Base-by-base conservation (phyloP, 495 filamentous ascomycete genomes). In the Umbilicaria muhlenbergii region DNA sequence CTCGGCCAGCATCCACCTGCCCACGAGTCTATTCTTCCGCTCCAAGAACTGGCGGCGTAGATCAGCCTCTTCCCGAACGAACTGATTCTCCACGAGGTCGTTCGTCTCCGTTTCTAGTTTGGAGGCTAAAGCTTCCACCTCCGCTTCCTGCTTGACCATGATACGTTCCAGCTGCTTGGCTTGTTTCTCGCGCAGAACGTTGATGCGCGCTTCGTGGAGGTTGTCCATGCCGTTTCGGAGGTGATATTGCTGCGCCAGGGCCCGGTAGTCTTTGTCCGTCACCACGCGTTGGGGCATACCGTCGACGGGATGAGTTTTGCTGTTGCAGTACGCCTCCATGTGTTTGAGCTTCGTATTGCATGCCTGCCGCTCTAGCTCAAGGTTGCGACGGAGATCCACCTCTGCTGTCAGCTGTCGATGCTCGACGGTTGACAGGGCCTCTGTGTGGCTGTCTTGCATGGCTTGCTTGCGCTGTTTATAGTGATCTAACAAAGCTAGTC, bases 121-220 rank as follows among this genome's bases (percentile, higher is more conserved):
- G 44, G 67, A 67, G n/a, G 68, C 66, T 36, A 84, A 46, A 11
- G 59, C 58, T 3, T 71, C 61, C 24, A 81, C 59, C 58, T 91
- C 82, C 18, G 59, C 59, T 40, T 74, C 71, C 60, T 87, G 81
- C 19, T 78, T 70, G 28, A 67, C 67, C 3, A 74, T 62, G 5
- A 85, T 65, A 46, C 79, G 74, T 50, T 82, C 77, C 46, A 82
- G 65, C 39, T 77, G 67, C 49, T 79, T 71, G 3, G 77, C 77
- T 51, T 91, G 84, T 37, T 76, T 76, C 44, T 86, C 84, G 6
- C 84, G 69, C 44, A 91, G 70, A 1, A 88, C 82, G 47, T 89
- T 86, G 60, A 91, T 83, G 45, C 78, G 77, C 14, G 74, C 66
- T 37, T 77, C 69, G 49, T 88, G 82, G 2, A 81, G 71, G 11